Evolutionary conservation across 805 yeast genomes (phyloP).

Genomic region (Saccharomycopsis sp.): DNA sequence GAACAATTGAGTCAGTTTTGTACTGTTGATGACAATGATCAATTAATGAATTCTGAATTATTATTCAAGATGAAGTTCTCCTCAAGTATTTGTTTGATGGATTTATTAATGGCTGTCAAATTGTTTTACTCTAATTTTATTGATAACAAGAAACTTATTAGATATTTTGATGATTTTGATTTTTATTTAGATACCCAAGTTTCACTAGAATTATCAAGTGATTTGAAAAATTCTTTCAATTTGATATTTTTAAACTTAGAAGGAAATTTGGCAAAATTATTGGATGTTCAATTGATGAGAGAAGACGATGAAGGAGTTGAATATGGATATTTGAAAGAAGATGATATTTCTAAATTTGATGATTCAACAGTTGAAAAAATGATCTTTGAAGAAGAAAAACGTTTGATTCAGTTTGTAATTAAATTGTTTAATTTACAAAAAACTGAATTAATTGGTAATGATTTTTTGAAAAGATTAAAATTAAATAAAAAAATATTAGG

Average conservation of each 20-base stretch:
- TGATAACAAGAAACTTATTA: conserved; percentile 17
- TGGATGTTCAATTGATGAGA: conserved; percentile 36
- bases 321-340: conserved; percentile 19
- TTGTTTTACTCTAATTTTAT: conserved; percentile 27
- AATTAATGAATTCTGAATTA: background rate
- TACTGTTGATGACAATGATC: conserved; percentile 1
- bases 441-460: conserved; percentile 1
- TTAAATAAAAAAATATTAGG: conserved; percentile 14
- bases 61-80: conserved; percentile 4
- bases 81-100: conserved; percentile 20
- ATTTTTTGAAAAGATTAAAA: conserved; percentile 5
- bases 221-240: conserved; percentile 26
- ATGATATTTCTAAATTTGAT: background rate
- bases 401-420: conserved; percentile 1
- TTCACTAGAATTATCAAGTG: background rate
- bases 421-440: conserved; percentile 9
- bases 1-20: conserved; percentile 1
- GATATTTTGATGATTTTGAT: conserved; percentile 14
- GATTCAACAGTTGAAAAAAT: background rate
- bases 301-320: conserved; percentile 42
- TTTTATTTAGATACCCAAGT: conserved; percentile 10
- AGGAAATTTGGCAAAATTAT: conserved; percentile 29
- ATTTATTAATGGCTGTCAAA: conserved; percentile 27
- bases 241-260: conserved; percentile 41
- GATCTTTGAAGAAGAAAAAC: conserved; percentile 1